Base-by-base conservation (phyloP, 768 basidiomycete genomes). In the Thelephora aurantiotincta region DNA sequence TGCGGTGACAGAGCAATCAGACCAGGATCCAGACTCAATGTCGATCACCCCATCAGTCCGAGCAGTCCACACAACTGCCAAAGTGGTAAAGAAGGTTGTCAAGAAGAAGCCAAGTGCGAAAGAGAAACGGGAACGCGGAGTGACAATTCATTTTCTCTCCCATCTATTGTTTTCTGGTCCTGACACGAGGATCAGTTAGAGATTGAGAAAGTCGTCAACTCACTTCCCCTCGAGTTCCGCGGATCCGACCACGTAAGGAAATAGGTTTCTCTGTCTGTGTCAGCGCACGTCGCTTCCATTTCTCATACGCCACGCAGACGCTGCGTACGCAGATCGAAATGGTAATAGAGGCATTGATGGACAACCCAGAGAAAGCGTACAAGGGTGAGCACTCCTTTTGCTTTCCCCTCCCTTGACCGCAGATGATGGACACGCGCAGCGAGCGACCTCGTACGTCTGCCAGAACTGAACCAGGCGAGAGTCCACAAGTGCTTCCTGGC, bases 401-500 rank as follows among this genome's bases (percentile, higher is more conserved):
- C 33, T 42, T 18, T 20, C 37, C 5, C 45, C 14, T 34, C 9
- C 35, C 23, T 33, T 30, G 33, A 12, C 34, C 14, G 45, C 26
- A 5, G 41, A 16, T 16, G 1, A 34, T 26, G 18, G n/a, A 7
- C 5, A 3, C 23, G 16, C 42, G 3, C 55, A 94, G 91, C 93
- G 19, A 64, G 73, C 26, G 85, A 89, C 48, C 70, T 93, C 47
- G 74, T 92, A 54, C 72, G 70, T 36, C 79, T 79, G 2, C 87
- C 89, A 0, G 86, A 90, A 52, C 72, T 94, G 34, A 87, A 81
- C 46, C 91, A 94, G 66, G 84, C 90, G 6, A 74, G 86, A 37
- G 92, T 90, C 36, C 94, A 96, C 63, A 93, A 90, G 60, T 94
- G 90, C 55, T 70, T 97, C 34, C 90, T 97, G 46, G 88, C 90